phyloP scores from a whole-genome alignment of 768 basidiomycete species.

The Suillus ampliporus region DNA sequence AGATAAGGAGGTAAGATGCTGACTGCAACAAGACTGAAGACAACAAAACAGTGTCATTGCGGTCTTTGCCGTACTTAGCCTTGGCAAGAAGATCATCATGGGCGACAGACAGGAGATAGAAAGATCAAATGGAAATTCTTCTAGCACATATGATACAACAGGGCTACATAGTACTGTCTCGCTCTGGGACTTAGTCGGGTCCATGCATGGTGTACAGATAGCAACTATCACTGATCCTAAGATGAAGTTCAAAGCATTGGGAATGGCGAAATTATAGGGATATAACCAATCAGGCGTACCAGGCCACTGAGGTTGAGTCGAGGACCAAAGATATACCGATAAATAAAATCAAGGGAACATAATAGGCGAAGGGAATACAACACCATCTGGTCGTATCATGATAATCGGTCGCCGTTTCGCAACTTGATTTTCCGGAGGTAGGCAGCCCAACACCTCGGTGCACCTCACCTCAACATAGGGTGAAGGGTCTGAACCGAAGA shows the following conservation, averaged over 20 bases:
- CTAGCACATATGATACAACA: slow-evolving; percentile 29
- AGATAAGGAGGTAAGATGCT: background rate
- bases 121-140: slow-evolving; percentile 6
- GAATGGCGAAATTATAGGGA: slow-evolving; percentile 27
- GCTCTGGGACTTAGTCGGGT: slow-evolving; percentile 26
- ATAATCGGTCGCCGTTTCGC: slow-evolving; percentile 79
- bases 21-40: background rate
- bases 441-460: slow-evolving; percentile 82
- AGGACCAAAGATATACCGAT: slow-evolving; percentile 23
- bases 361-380: slow-evolving; percentile 83
- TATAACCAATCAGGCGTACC: slow-evolving; percentile 27
- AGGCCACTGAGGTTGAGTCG: slow-evolving; percentile 18
- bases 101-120: slow-evolving; percentile 10
- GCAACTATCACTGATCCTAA: slow-evolving; percentile 34
- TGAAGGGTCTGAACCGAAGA: slow-evolving; percentile 87
- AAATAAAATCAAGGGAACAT: slow-evolving; percentile 65
- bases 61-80: slow-evolving; percentile 7
- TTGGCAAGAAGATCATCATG: background rate
- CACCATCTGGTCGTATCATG: slow-evolving; percentile 82
- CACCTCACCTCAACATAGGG: slow-evolving; percentile 89
- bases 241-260: slow-evolving; percentile 30
- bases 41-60: background rate
- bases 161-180: slow-evolving; percentile 38
- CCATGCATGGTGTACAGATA: slow-evolving; percentile 39
- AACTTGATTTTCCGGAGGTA: slow-evolving; percentile 73